phyloP scores from a whole-genome alignment of 768 basidiomycete genomes.

The Hericium erinaceus region DNA sequence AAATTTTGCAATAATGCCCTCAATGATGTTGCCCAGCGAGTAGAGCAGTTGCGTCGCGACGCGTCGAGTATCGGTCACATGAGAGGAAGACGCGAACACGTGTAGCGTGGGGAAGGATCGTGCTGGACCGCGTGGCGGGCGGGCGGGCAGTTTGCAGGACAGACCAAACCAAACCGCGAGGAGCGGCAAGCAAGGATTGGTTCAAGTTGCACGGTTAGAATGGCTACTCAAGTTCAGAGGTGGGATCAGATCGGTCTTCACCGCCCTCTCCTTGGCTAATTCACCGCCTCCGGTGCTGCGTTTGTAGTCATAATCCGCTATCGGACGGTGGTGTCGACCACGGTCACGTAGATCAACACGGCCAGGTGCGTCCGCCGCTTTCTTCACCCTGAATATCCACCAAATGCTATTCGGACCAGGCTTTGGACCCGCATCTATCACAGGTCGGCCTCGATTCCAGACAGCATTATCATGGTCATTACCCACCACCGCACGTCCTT shows the following conservation, averaged over 20 bases:
- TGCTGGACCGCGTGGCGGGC: too few species aligned
- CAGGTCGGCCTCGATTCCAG: slow-evolving; percentile 15
- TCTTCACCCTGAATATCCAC: slow-evolving; percentile 4
- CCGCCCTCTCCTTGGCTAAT: slow-evolving; percentile 3
- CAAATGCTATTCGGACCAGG: slow-evolving; percentile 13
- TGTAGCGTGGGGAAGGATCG: not conserved
- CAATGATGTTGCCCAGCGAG: not conserved
- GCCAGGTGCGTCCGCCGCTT: slow-evolving; percentile 10
- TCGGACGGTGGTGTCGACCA: slow-evolving; percentile 15
- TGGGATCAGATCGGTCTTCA: slow-evolving; percentile 13
- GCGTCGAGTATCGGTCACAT: not conserved
- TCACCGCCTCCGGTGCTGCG: slow-evolving; percentile 11
- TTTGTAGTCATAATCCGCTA: slow-evolving; percentile 10
- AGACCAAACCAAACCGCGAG: not conserved
- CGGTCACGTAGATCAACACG: slow-evolving; percentile 14
- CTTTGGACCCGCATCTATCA: slow-evolving; percentile 15
- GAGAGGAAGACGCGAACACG: not conserved
- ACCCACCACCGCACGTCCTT: slow-evolving; percentile 9
- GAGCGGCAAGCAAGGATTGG: not conserved
- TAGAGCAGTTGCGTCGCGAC: not conserved
- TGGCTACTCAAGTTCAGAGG: slow-evolving; percentile 16
- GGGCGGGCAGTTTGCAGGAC: too few species aligned
- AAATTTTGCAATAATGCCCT: not conserved
- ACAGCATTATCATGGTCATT: slow-evolving; percentile 15
- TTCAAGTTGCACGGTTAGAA: slow-evolving; percentile 1